Percentiles rank a stretch among this genome's conserved stretches.
Conservation (phyloP, 2,329 filamentous ascomycete species). For the Claviceps lovelessii region DNA sequence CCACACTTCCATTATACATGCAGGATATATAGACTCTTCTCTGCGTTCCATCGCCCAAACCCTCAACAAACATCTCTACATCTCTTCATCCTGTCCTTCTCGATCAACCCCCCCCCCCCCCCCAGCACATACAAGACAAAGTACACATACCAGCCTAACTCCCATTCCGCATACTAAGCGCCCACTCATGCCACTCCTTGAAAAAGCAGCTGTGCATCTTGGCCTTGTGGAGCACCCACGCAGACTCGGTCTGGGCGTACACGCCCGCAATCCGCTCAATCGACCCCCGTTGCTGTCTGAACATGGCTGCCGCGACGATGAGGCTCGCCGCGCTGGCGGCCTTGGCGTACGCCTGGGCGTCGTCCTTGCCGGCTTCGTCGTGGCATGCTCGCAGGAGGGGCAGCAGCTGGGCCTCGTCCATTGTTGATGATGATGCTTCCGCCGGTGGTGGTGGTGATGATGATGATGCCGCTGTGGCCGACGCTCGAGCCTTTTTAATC, state of each 20-base stretch:
- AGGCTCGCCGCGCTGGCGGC: slow-evolving; percentile 62
- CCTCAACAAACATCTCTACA: too few relatives aligned
- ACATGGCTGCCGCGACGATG: slow-evolving; percentile 48
- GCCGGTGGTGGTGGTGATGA: neutral
- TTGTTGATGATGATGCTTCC: neutral
- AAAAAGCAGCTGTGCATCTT: slow-evolving; percentile 54
- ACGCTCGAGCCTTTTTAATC: slow-evolving; percentile 39
- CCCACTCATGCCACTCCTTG: slow-evolving; percentile 63
- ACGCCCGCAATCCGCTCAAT: slow-evolving; percentile 44
- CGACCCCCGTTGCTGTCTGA: slow-evolving; percentile 36
- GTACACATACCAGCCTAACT: neutral
- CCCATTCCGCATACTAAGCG: slow-evolving; percentile 30
- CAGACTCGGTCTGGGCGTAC: slow-evolving; percentile 46
- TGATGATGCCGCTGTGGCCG: neutral
- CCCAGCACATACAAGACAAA: too few relatives aligned
- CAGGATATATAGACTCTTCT: too few relatives aligned
- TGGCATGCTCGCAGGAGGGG: slow-evolving; percentile 54
- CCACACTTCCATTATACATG: too few relatives aligned
- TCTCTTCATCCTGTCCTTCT: too few relatives aligned
- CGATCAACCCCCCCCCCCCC: too few relatives aligned
- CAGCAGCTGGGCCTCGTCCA: slow-evolving; percentile 30
- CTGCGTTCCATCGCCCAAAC: too few relatives aligned
- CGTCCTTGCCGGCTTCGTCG: slow-evolving; percentile 45
- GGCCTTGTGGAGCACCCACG: slow-evolving; percentile 43
- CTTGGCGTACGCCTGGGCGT: slow-evolving; percentile 56